Base-by-base conservation (phyloP, 1,284 basidiomycete species). In the Ceratobasidium sp. region DNA sequence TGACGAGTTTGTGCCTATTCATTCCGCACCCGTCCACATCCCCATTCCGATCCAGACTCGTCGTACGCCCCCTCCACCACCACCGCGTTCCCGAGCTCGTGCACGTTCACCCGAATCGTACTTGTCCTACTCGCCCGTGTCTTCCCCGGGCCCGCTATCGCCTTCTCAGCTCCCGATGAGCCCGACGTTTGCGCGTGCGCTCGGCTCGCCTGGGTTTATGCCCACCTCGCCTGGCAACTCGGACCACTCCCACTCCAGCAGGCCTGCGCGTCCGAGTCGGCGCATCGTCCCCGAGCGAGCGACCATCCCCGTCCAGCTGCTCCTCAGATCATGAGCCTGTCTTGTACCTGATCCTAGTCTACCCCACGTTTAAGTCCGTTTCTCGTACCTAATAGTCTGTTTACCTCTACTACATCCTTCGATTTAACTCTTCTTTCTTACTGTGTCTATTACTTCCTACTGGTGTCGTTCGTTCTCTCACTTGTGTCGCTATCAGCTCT, bases 171-270 rank as follows among this genome's bases (percentile, higher is more conserved):
- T 73, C 11, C 70, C 70, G 15, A 73, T 73, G 70, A 46, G 37
- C 13, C 70, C 70, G 43, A 61, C 56, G 34, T 52, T 62, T 19
- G 52, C n/a, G n/a, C 56, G 57, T 6, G 56, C 70, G 29, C 40
- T 61, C n/a, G 32, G 1, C 34, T 70, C 68, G 68, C 67, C 67
- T 29, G 67, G 67, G 51, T 57, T 69, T n/a, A 69, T 69, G 67
- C 67, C 67, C 34, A 69, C 34, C 11, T 69, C 67, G 6, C 51
- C 51, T 29, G n/a, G 11, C 15, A 34, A 25, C 37, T 25, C 37
- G 25, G 43, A 43, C 37, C 11, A 56, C 54, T 32, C 11, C 9
- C 54, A 32, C 19, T 56, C 56, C 19, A 8, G 15, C 44, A 19
- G 56, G n/a, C 70, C 70, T 52, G 49, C 67, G 32, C 67, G 51